phyloP scores from a whole-genome alignment of 2,329 filamentous ascomycete species.

The Pestalotiopsis sp. region DNA sequence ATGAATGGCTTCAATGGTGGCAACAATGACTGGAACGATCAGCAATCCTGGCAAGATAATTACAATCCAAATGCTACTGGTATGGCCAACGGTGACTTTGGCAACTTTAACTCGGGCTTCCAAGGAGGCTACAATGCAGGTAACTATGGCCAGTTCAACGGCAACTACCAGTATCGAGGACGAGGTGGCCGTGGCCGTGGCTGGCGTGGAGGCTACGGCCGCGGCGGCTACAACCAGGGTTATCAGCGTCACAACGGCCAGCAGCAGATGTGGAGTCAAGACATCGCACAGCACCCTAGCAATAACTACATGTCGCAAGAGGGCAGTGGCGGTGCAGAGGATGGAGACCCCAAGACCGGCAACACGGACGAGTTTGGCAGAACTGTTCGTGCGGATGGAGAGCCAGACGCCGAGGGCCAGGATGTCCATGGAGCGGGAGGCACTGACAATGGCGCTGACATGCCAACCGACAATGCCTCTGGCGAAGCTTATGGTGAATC shows the following conservation, averaged over 20 bases:
- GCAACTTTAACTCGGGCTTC: constrained; percentile 77
- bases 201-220: constrained; percentile 49
- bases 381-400: constrained; percentile 31
- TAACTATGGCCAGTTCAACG: constrained; percentile 83
- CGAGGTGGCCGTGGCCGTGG: constrained; percentile 61
- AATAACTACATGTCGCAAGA: constrained; percentile 22
- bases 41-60: constrained; percentile 88
- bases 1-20: constrained; percentile 70
- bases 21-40: constrained; percentile 79
- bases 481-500: constrained; percentile 28
- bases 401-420: constrained; percentile 25
- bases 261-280: constrained; percentile 26
- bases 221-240: constrained; percentile 58
- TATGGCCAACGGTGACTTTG: constrained; percentile 81
- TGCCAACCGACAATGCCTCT: constrained; percentile 28
- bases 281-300: constrained; percentile 23
- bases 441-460: constrained; percentile 27
- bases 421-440: constrained; percentile 19
- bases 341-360: constrained; percentile 25
- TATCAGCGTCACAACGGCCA: constrained; percentile 34
- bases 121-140: constrained; percentile 78
- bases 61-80: constrained; percentile 84
- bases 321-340: constrained; percentile 21
- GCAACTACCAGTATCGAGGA: constrained; percentile 71
- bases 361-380: constrained; percentile 45